These are phyloP conservation scores for Talaromyces nanjingensis DNA, from an alignment of 495 filamentous ascomycete species.

Conservation along the genomic window DNA sequence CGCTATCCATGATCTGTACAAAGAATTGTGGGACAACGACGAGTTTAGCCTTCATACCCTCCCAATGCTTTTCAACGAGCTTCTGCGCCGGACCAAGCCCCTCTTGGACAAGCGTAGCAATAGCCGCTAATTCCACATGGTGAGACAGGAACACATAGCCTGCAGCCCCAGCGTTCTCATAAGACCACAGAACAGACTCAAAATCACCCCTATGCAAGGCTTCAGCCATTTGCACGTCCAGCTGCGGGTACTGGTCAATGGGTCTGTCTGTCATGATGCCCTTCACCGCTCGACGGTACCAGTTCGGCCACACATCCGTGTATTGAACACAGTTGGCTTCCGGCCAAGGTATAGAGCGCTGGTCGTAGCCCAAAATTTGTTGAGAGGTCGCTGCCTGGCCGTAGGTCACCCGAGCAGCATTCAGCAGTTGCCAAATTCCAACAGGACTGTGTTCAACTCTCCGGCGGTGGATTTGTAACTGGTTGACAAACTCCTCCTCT, in stretches of 20 bases:
- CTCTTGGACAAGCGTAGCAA: constrained; percentile 29
- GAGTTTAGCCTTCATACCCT: constrained; percentile 15
- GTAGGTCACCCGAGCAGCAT: constrained; percentile 29
- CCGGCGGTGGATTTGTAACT: constrained; percentile 22
- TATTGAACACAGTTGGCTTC: constrained; percentile 18
- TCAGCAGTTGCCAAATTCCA: constrained; percentile 39
- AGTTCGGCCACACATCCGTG: constrained; percentile 12
- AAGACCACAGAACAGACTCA: constrained; percentile 21
- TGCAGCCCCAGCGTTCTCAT: constrained; percentile 19
- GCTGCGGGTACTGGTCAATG: constrained; percentile 25
- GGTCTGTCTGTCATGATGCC: constrained; percentile 21
- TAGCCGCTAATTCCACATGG: constrained; percentile 31
- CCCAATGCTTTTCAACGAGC: constrained; percentile 27
- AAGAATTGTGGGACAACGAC: constrained; percentile 31
- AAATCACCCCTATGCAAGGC: constrained; percentile 31
- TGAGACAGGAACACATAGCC: constrained; percentile 23
- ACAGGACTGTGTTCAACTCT: constrained; percentile 29
- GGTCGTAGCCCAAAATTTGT: constrained; percentile 30
- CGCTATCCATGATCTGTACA: constrained; percentile 26
- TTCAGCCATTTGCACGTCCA: constrained; percentile 31
- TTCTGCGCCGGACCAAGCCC: constrained; percentile 24
- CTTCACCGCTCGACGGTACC: constrained; percentile 24
- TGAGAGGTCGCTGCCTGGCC: constrained; percentile 25
- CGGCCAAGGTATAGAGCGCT: constrained; percentile 18
- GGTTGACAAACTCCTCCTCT: constrained; percentile 20